Evolutionary conservation across 371 early-diverging fungal genomes (phyloP).

Genomic region (Globomyces sp.): DNA sequence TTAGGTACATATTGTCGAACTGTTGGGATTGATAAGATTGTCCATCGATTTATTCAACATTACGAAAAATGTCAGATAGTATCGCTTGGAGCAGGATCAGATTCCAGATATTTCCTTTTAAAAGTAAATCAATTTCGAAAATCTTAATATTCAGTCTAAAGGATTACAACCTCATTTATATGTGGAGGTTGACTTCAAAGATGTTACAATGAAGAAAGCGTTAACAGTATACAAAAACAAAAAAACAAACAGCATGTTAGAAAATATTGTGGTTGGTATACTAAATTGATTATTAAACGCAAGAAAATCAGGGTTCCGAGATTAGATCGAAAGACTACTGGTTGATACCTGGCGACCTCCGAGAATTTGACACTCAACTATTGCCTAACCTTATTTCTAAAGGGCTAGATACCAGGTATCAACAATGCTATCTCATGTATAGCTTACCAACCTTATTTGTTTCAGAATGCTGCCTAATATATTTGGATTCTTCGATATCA

Average conservation of each 20-base stretch:
- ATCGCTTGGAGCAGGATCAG: slow-evolving; percentile 86
- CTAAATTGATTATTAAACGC: too few relatives aligned
- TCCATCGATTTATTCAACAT: slow-evolving; percentile 56
- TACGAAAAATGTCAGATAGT: slow-evolving; percentile 69
- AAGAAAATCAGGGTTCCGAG: slow-evolving; percentile 66
- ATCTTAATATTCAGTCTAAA: neutral
- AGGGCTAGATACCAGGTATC: neutral
- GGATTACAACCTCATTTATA: slow-evolving; percentile 46
- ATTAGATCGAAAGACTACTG: slow-evolving; percentile 64
- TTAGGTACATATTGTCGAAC: slow-evolving; percentile 64
- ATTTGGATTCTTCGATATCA: slow-evolving; percentile 66
- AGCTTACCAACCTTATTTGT: slow-evolving; percentile 82
- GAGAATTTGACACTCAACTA: slow-evolving; percentile 10
- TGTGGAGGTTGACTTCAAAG: slow-evolving; percentile 92
- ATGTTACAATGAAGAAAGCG: slow-evolving; percentile 78
- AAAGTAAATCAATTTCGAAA: slow-evolving; percentile 28
- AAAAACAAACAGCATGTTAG: slow-evolving; percentile 53
- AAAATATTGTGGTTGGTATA: slow-evolving; percentile 35
- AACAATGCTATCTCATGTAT: neutral
- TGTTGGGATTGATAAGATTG: slow-evolving; percentile 60
- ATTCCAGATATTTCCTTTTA: slow-evolving; percentile 85
- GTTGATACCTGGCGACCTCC: slow-evolving; percentile 71
- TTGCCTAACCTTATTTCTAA: neutral
- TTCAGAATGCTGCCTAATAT: slow-evolving; percentile 92
- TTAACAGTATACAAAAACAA: slow-evolving; percentile 56